Base-by-base conservation (phyloP, 75 land plant genomes). In the Pinus tabuliformis region DNA sequence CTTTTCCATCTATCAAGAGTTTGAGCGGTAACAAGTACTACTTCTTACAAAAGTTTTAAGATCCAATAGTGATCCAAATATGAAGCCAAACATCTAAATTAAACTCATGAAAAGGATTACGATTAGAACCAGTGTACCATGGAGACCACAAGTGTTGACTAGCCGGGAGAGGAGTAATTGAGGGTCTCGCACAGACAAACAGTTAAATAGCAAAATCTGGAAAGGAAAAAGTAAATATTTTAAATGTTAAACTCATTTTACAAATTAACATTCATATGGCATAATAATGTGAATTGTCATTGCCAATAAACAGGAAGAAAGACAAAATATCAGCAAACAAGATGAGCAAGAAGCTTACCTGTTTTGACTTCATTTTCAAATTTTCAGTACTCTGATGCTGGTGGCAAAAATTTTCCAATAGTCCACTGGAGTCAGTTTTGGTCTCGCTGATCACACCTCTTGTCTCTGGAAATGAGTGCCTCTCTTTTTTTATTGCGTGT, bases 171-270 rank as follows among this genome's bases (percentile, higher is more conserved):
- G 89, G 60, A 95, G 80, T 28, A 83, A 16, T 22, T 83, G 80
- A 14, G 96, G 96, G 49, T 93, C 91, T 62, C 96, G 86, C 65
- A 87, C 87, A 5, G 86, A 85, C 91, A 93, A 91, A 86, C 93
- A 95, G 78, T 93, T 91, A 77, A 93, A 93, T 26, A 95, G 74
- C 57, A 93, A 84, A 59, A 93, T 77, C 96, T 95, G 80, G 59
- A 79, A 22, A 68, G 49, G 11, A 68, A 68, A 36, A 5, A 64
- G 18, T 6, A 64, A 42, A 39, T 42, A 68, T 39, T 66, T 66
- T 36, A 7, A 36, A 66, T 66, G 70, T 18, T 42, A 17, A 4
- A 20, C 12, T 49, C 12, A 49, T 8, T 49, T 49, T 49, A 49
- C 54, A 49, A 11, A 42, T 66, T 66, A 3, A 39, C 13, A 7